These are phyloP conservation scores for Xanthoconium stramineum DNA, from an alignment of 768 basidiomycete species.

Conservation along the genomic window DNA sequence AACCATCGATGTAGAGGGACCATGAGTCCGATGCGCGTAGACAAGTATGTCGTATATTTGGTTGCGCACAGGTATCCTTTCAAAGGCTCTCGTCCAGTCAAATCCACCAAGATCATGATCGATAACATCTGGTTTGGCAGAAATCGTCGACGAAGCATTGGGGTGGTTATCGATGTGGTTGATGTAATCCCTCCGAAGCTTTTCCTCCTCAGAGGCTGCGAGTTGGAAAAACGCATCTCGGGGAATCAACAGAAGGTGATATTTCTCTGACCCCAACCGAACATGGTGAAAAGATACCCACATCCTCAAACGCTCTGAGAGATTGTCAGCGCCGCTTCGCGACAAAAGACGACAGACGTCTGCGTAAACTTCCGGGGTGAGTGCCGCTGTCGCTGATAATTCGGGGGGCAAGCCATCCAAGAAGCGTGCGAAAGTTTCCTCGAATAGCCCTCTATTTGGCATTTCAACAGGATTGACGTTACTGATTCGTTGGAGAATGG, in stretches of 20 bases:
- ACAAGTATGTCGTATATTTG: slow-evolving; percentile 70
- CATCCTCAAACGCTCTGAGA: slow-evolving; percentile 43
- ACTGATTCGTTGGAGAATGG: slow-evolving; percentile 52
- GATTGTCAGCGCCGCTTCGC: slow-evolving; percentile 27
- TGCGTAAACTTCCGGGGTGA: slow-evolving; percentile 53
- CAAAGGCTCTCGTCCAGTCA: slow-evolving; percentile 43
- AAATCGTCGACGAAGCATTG: slow-evolving; percentile 1
- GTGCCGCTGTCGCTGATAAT: slow-evolving; percentile 57
- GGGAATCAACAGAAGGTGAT: slow-evolving; percentile 56
- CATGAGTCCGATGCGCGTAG: slow-evolving; percentile 62
- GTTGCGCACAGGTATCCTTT: slow-evolving; percentile 60
- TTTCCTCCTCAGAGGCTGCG: slow-evolving; percentile 48
- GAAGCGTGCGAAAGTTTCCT: slow-evolving; percentile 48
- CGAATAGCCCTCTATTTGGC: slow-evolving; percentile 53
- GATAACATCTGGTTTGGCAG: slow-evolving; percentile 18
- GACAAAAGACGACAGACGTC: slow-evolving; percentile 48
- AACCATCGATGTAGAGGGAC: slow-evolving; percentile 51
- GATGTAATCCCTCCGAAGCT: slow-evolving; percentile 45
- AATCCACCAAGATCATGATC: slow-evolving; percentile 27
- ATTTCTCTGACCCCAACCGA: slow-evolving; percentile 56
- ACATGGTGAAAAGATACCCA: slow-evolving; percentile 63
- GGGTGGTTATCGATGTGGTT: slow-evolving; percentile 32
- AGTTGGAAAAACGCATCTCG: slow-evolving; percentile 57
- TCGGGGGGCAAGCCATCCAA: slow-evolving; percentile 49
- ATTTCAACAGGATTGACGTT: slow-evolving; percentile 55